Base-by-base conservation (phyloP, 148 eudicot genomes). In the Rhododendron simsii region DNA sequence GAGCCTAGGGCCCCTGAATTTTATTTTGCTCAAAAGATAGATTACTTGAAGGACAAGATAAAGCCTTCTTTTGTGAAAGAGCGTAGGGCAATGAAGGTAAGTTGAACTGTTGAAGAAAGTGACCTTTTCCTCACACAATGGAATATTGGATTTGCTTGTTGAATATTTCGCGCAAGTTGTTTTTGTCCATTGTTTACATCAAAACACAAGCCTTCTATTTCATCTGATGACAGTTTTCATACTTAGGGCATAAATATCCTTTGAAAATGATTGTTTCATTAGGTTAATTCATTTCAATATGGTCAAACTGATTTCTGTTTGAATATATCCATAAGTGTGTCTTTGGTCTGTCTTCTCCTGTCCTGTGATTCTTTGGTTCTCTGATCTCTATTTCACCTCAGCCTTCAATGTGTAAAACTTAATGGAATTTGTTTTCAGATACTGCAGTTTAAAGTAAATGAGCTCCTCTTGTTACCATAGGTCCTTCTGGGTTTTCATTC, bases 1-100 rank as follows among this genome's bases (percentile, higher is more conserved):
- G 99, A 96, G 93, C 99, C 99, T 41, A 91, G 98, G 88, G 99
- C 99, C 86, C 99, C 99, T 73, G 99, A 96, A 87, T 96, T 96
- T 87, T 96, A 96, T 89, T 96, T 96, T 88, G 88, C 90, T 57
- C 98, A 96, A 87, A 96, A 96, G 93, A 96, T 96, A 74, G 98
- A 96, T 90, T 96, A 96, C 87, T 89, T 96, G 85, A 96, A 95
- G 90, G 99, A 96, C 91, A 96, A 96, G 88, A 91, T 96, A 84
- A 94, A 95, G 86, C 99, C 99, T 89, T 96, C 99, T 87, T 96
- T 96, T 91, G 99, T 96, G 78, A 96, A 96, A 89, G 99, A 96
- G 88, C 95, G 98, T 84, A 91, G 99, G 86, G 90, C 99, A 86
- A 96, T 96, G 99, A 96, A 96, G 99, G 99, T 96, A 83, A 84